phyloP scores from a whole-genome alignment of 257 asterid genomes.

The Solanum pimpinellifolium region DNA sequence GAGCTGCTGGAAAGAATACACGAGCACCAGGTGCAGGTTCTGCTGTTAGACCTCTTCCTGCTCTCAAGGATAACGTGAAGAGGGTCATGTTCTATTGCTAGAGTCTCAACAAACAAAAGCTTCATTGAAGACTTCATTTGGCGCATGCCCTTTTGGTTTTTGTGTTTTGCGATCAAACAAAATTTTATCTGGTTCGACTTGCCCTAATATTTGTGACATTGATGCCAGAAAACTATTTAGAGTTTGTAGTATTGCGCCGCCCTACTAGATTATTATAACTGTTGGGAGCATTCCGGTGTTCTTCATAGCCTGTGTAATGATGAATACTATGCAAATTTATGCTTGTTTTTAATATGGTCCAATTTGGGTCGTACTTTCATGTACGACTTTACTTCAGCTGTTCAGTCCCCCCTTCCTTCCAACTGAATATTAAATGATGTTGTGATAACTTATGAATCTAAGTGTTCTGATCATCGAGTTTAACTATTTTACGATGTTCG shows the following conservation, averaged over 20 bases:
- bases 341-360: background rate
- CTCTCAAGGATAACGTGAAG: conserved; percentile 82
- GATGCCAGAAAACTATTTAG: background rate
- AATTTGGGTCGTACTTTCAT: background rate
- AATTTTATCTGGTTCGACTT: background rate
- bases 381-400: background rate
- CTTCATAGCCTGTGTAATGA: background rate
- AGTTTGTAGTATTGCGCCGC: background rate
- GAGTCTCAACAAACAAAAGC: background rate
- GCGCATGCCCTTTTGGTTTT: background rate
- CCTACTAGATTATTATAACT: background rate
- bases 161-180: background rate
- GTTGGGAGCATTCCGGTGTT: background rate
- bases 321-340: background rate
- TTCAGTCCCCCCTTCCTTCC: background rate
- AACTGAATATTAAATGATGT: background rate
- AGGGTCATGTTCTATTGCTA: conserved; percentile 87
- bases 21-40: conserved; percentile 40
- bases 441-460: background rate
- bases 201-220: background rate
- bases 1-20: conserved; percentile 36
- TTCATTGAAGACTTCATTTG: background rate
- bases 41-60: conserved; percentile 87
- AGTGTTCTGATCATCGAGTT: background rate
- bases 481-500: background rate